Evolutionary conservation across 768 basidiomycete species (phyloP).

Genomic region (Candolleomyces efflorescens): DNA sequence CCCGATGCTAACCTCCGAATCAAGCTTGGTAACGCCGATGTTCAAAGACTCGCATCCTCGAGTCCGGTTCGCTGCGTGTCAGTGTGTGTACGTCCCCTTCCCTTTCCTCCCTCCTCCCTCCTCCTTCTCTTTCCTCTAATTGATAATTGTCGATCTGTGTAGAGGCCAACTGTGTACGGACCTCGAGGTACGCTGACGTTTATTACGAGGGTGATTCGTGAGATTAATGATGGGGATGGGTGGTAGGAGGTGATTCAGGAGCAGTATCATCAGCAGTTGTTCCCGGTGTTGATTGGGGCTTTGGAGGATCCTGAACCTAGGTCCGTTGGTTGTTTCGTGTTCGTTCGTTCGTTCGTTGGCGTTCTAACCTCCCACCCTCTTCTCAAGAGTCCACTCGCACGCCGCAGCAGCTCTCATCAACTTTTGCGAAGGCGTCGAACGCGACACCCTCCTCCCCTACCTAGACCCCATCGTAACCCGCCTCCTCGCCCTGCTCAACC

Average conservation of each 20-base stretch:
- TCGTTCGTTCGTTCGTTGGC: background rate
- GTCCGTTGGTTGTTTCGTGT: slow-evolving; percentile 31
- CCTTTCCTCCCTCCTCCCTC: slow-evolving; percentile 1
- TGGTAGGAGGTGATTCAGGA: slow-evolving; percentile 73
- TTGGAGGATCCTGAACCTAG: slow-evolving; percentile 73
- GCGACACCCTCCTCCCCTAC: slow-evolving; percentile 68
- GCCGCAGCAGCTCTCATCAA: slow-evolving; percentile 87
- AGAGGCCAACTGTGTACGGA: slow-evolving; percentile 91
- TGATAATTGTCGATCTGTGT: background rate
- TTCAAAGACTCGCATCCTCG: slow-evolving; percentile 76
- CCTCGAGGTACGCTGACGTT: slow-evolving; percentile 53
- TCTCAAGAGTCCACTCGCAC: slow-evolving; percentile 75
- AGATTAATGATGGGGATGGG: no score
- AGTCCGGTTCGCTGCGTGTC: slow-evolving; percentile 76
- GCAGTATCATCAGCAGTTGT: slow-evolving; percentile 61
- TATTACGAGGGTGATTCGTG: no score
- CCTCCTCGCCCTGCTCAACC: no score
- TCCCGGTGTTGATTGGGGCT: slow-evolving; percentile 66
- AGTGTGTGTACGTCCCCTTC: slow-evolving; percentile 64
- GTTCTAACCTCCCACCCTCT: slow-evolving; percentile 16
- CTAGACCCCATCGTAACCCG: slow-evolving; percentile 82
- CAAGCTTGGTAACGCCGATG: slow-evolving; percentile 70
- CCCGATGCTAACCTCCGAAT: background rate
- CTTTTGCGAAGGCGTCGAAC: slow-evolving; percentile 84
- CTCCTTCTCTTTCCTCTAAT: no score